These are phyloP conservation scores for Penicillium taxi DNA, from an alignment of 495 filamentous ascomycete species.

Conservation along the genomic window DNA sequence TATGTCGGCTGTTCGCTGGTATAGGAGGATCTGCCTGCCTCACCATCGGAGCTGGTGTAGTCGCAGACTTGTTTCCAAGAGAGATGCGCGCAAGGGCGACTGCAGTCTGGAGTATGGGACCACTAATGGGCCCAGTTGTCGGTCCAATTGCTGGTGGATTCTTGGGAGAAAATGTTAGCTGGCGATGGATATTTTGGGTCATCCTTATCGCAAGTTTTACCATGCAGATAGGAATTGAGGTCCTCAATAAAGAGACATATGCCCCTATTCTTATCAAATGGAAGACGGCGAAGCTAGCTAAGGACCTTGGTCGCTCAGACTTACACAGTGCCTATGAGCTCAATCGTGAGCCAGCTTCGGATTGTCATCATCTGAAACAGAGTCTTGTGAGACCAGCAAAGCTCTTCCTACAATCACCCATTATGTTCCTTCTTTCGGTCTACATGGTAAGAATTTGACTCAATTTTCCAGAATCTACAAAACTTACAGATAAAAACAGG, in stretches of 20 bases:
- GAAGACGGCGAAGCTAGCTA: conserved; percentile 36
- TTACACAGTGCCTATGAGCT: conserved; percentile 25
- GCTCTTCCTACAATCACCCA: background rate
- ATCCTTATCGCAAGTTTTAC: conserved; percentile 42
- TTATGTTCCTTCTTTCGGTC: background rate
- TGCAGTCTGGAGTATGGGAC: conserved; percentile 47
- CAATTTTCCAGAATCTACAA: too few species aligned
- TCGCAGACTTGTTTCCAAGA: conserved; percentile 51
- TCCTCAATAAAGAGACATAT: conserved; percentile 48
- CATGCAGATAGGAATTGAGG: conserved; percentile 32
- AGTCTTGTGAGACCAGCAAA: background rate
- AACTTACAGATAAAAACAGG: too few species aligned
- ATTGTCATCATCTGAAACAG: background rate
- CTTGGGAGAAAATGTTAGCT: conserved; percentile 44
- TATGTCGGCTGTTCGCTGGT: conserved; percentile 59
- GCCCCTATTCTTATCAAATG: conserved; percentile 41
- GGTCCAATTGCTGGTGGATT: conserved; percentile 50
- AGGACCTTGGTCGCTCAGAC: conserved; percentile 32
- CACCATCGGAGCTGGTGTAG: conserved; percentile 43
- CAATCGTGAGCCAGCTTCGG: background rate
- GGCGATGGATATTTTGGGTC: conserved; percentile 58
- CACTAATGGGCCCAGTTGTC: conserved; percentile 43
- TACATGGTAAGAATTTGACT: conserved; percentile 1
- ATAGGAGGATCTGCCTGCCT: conserved; percentile 47
- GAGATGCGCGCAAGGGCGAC: conserved; percentile 53